Evolutionary conservation across 1,284 basidiomycete species (phyloP).

Genomic region (Ustilago vetiveriae): DNA sequence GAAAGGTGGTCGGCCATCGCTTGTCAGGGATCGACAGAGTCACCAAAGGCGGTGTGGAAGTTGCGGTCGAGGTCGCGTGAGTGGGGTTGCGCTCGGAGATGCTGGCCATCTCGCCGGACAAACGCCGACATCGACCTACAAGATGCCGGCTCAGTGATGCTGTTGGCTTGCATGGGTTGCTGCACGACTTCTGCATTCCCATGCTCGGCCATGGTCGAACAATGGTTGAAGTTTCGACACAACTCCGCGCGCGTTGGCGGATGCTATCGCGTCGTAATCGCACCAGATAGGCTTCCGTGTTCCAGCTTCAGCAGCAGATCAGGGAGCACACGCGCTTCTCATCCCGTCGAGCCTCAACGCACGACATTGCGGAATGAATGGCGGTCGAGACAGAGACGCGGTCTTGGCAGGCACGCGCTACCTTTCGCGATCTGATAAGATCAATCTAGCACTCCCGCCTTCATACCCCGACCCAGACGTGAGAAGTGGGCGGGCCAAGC

Average conservation of each 20-base stretch:
- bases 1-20: no score
- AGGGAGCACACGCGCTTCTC: neutral
- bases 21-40: no score
- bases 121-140: no score
- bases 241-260: neutral
- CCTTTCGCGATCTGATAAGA: slow-evolving; percentile 22
- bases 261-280: neutral
- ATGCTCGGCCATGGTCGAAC: neutral
- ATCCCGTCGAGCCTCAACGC: neutral
- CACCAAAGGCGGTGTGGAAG: no score
- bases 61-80: no score
- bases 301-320: neutral
- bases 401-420: slow-evolving; percentile 4
- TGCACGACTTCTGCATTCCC: neutral
- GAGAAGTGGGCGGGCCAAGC: no score
- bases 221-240: neutral
- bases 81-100: no score
- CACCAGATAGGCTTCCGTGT: neutral
- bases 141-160: no score
- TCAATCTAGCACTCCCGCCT: neutral
- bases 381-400: neutral
- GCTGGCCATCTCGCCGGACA: no score
- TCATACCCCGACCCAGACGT: neutral
- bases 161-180: neutral
- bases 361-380: neutral